phyloP scores from a whole-genome alignment of 148 eudicot species.

The Silene conica region DNA sequence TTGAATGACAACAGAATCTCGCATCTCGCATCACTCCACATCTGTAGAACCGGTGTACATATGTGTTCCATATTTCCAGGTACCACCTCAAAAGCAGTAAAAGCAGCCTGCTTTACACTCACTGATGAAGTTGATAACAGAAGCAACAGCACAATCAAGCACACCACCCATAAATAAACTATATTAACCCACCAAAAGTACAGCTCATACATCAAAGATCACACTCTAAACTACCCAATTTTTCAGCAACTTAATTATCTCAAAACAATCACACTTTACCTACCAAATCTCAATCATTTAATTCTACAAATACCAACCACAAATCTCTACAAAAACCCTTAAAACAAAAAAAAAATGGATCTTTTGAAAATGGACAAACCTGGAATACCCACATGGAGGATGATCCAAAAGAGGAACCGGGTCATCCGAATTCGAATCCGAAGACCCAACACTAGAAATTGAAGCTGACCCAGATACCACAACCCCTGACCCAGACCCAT shows the following conservation, averaged over 20 bases:
- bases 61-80: background rate
- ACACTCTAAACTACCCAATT: background rate
- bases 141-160: background rate
- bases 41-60: no score
- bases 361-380: slow-evolving; percentile 38
- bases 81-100: background rate
- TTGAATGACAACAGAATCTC: background rate
- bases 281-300: background rate
- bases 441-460: slow-evolving; percentile 68
- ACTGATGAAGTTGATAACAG: background rate
- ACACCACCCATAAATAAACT: background rate
- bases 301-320: background rate
- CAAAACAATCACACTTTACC: background rate
- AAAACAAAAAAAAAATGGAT: background rate
- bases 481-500: slow-evolving; percentile 19
- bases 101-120: slow-evolving; percentile 20
- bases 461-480: slow-evolving; percentile 59
- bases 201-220: slow-evolving; percentile 22
- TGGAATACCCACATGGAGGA: slow-evolving; percentile 38
- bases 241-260: background rate
- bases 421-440: slow-evolving; percentile 70
- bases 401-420: slow-evolving; percentile 43
- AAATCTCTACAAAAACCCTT: background rate
- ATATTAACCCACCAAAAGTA: background rate
- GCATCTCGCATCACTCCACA: background rate